These are phyloP conservation scores for Delitschia confertaspora DNA, from an alignment of 495 filamentous ascomycete genomes.

Conservation along the genomic window DNA sequence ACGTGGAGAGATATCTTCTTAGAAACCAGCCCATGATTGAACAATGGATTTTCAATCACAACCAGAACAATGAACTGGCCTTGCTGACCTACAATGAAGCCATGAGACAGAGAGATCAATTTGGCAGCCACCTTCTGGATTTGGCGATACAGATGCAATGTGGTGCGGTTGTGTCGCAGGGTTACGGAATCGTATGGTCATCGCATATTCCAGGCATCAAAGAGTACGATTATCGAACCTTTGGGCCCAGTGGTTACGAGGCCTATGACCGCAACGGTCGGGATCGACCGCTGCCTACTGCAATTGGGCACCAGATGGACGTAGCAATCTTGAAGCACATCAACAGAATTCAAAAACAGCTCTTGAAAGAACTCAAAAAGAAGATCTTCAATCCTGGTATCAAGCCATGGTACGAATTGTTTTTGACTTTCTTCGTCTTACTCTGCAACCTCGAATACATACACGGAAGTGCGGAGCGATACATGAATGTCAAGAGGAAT, in stretches of 20 bases:
- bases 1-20: constrained; percentile 7
- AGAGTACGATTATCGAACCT: constrained; percentile 10
- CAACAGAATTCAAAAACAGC: constrained; percentile 12
- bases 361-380: constrained; percentile 8
- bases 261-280: constrained; percentile 18
- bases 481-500: constrained; percentile 19
- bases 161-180: constrained; percentile 24
- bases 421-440: constrained; percentile 21
- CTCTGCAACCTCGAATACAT: constrained; percentile 26
- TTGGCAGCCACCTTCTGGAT: constrained; percentile 12
- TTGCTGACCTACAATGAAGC: constrained; percentile 18
- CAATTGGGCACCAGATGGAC: constrained; percentile 24
- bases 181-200: constrained; percentile 19
- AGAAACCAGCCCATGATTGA: constrained; percentile 10
- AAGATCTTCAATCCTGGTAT: constrained; percentile 10
- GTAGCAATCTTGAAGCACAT: constrained; percentile 23
- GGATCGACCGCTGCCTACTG: constrained; percentile 18
- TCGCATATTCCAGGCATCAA: constrained; percentile 14
- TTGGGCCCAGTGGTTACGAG: constrained; percentile 23
- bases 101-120: constrained; percentile 1
- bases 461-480: constrained; percentile 12
- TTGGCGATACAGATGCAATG: constrained; percentile 17
- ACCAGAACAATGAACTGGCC: constrained; percentile 13
- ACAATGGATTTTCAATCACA: constrained; percentile 7
- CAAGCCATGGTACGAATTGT: constrained; percentile 27